Evolutionary conservation across 2,329 filamentous ascomycete genomes (phyloP), one percentile per base, ranked within the genome.

Genomic region (Ascocoryne sarcoides): DNA sequence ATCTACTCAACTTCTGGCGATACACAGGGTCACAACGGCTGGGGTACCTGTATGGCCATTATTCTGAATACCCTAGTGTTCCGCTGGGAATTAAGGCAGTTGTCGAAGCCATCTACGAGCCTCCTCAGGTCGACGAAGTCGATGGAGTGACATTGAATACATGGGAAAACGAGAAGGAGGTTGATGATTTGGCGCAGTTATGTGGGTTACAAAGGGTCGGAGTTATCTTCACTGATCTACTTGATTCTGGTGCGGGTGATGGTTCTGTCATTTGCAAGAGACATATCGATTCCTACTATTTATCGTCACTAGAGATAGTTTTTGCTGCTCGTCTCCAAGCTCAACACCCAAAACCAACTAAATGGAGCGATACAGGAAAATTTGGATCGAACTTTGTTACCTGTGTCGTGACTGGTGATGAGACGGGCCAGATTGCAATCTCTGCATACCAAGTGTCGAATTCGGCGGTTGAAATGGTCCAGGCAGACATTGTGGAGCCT

Each of bases 361-460:
- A 95, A 62, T 98, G 92, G 90, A 95, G 90, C 60, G 89, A 95
- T 56, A 93, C 85, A 2, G 92, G 90, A 33, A 76, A 76, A 40
- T 98, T 95, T 57, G 92, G 92, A 14, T 96, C 90, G 36, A 92
- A 93, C 59, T 96, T 96, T 60, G 89, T 98, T 35, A 96, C 92
- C 0, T 98, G 92, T 62, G 79, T 98, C 32, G 74, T 98, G 45
- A 90, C 86, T n/a, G 90, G 90, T 34, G 90, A 96, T 54, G 85
- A 92, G 48, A 71, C 85, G 36, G 87, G 89, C 40, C 80, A 88
- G 48, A 96, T 98, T 51, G 75, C 81, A 14, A 85, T 98, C 46
- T 85, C 87, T 3, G 80, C 89, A 0, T 98, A 96, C 57, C 92
- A 98, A 62, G 89, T 87, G 48, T 95, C 90, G 1, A 95, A 95